These are phyloP conservation scores for Rhizopus delemar DNA, from an alignment of 371 early-diverging fungal genomes.

Conservation along the genomic window DNA sequence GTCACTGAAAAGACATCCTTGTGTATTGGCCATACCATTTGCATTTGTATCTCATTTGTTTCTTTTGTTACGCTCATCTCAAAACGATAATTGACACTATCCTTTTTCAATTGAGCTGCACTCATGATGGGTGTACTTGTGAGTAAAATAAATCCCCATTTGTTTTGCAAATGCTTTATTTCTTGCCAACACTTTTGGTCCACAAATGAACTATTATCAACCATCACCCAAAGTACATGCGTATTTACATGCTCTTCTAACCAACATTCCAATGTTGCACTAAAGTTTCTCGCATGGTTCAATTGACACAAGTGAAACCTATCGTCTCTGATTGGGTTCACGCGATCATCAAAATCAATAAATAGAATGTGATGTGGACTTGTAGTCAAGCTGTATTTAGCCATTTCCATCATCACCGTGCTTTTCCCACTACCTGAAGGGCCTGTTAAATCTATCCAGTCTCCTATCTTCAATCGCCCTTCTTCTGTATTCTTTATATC, in stretches of 20 bases:
- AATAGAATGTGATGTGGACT: constrained; percentile 15
- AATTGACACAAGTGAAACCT: constrained; percentile 30
- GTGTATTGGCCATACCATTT: not conserved
- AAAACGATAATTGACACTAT: constrained; percentile 1
- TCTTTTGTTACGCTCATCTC: not conserved
- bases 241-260: constrained; percentile 20
- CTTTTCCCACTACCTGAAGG: constrained; percentile 30
- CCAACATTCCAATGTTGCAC: constrained; percentile 26
- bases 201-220: constrained; percentile 13
- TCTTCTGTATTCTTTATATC: not conserved
- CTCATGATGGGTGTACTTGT: constrained; percentile 1
- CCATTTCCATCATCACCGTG: constrained; percentile 17
- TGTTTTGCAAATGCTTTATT: constrained; percentile 4
- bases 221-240: constrained; percentile 23
- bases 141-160: constrained; percentile 16
- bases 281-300: constrained; percentile 3
- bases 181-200: not conserved
- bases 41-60: constrained; percentile 1
- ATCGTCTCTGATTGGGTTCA: constrained; percentile 9
- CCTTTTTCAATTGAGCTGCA: not conserved
- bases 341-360: constrained; percentile 30
- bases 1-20: not conserved
- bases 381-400: constrained; percentile 11
- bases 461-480: constrained; percentile 8
- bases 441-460: constrained; percentile 25